These are phyloP conservation scores for Xylariaceae sp. DNA, from an alignment of 2,329 filamentous ascomycete genomes.

Conservation along the genomic window DNA sequence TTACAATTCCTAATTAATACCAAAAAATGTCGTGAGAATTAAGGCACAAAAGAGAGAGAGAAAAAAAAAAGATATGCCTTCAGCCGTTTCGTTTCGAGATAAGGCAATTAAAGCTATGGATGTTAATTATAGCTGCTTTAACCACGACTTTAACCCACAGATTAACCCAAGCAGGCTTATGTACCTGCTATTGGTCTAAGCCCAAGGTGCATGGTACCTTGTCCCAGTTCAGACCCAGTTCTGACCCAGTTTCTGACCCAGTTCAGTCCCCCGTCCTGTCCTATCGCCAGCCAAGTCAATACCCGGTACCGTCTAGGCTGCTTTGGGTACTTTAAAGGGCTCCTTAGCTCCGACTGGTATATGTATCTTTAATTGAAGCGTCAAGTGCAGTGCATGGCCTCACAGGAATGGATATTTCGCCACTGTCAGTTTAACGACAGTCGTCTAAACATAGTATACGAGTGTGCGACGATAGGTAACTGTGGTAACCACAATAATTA, in stretches of 20 bases:
- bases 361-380: too few species aligned
- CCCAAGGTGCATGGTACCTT: not conserved
- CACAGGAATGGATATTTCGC: not conserved
- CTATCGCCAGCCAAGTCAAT: not conserved
- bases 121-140: not conserved
- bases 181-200: not conserved
- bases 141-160: not conserved
- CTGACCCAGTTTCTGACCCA: not conserved
- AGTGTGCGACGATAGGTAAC: not conserved
- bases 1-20: too few species aligned
- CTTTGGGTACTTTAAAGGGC: not conserved
- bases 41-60: too few species aligned
- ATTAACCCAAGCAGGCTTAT: not conserved
- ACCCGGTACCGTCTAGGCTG: not conserved
- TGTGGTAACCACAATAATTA: not conserved
- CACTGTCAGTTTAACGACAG: not conserved
- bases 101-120: not conserved
- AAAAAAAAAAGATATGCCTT: not conserved
- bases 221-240: not conserved
- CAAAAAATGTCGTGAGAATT: too few species aligned
- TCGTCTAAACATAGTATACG: not conserved
- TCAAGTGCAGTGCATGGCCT: not conserved
- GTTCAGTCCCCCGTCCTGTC: not conserved
- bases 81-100: not conserved
- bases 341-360: not conserved